phyloP scores from a whole-genome alignment of 768 basidiomycete genomes.

The Sarcodon sp. region DNA sequence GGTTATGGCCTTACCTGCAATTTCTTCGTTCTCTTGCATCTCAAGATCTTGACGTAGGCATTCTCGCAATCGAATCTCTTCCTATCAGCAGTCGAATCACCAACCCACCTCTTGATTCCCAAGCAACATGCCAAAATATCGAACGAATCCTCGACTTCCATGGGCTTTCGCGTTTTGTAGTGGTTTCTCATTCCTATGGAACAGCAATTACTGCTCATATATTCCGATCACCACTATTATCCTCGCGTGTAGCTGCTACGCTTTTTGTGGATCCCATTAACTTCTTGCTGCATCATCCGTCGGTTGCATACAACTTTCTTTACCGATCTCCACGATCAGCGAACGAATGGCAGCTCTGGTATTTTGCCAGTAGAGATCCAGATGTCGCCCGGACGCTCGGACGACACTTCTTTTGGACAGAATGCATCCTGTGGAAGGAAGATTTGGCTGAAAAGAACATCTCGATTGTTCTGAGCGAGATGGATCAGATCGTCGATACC shows the following conservation, averaged over 20 bases:
- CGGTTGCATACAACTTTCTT: constrained; percentile 55
- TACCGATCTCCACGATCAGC: constrained; percentile 38
- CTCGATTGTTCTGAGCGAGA: constrained; percentile 23
- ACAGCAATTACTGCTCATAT: constrained; percentile 45
- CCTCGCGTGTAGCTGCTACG: constrained; percentile 24
- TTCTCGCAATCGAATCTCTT: constrained; percentile 47
- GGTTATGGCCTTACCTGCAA: constrained; percentile 40
- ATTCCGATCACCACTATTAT: constrained; percentile 21
- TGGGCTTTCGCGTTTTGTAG: constrained; percentile 23
- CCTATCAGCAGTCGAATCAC: constrained; percentile 52
- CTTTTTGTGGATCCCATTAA: constrained; percentile 57
- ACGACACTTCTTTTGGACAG: constrained; percentile 55
- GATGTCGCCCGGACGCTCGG: constrained; percentile 47
- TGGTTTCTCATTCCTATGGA: constrained; percentile 51
- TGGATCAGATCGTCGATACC: constrained; percentile 31
- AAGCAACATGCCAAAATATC: constrained; percentile 24
- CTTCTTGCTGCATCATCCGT: constrained; percentile 46
- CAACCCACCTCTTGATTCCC: constrained; percentile 28
- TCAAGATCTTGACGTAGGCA: constrained; percentile 36
- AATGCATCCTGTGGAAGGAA: constrained; percentile 47
- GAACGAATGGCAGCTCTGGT: constrained; percentile 59
- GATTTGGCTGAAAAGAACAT: constrained; percentile 25
- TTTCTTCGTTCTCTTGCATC: constrained; percentile 34
- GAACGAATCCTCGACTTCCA: constrained; percentile 33
- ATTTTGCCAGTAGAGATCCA: constrained; percentile 50